These are phyloP conservation scores for Oryza punctata DNA, from an alignment of 176 grass and related monocot species.

Conservation along the genomic window DNA sequence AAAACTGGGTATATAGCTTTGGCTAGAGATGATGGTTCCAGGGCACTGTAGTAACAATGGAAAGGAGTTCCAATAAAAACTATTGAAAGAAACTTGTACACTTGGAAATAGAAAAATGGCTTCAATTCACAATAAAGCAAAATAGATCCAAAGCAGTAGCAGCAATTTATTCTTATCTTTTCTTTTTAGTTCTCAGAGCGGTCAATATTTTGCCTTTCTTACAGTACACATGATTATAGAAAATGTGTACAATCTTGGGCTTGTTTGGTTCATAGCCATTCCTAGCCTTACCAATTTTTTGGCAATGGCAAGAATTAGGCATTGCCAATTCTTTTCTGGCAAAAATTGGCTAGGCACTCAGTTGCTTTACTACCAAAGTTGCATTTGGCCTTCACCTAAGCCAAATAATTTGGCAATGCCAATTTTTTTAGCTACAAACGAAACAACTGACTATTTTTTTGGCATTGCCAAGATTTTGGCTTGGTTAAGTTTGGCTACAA, in stretches of 20 bases:
- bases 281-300: no score
- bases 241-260: neutral
- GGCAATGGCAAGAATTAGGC: no score
- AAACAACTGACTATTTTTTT: no score
- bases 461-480: no score
- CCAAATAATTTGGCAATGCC: no score
- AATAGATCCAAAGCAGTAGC: neutral
- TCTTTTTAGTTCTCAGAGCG: neutral
- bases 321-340: no score
- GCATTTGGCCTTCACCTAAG: no score
- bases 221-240: neutral
- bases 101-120: neutral
- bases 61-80: slow-evolving; percentile 34
- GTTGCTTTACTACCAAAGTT: no score
- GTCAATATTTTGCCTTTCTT: neutral
- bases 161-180: slow-evolving; percentile 2
- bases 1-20: slow-evolving; percentile 87
- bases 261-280: no score
- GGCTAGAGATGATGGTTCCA: slow-evolving; percentile 73
- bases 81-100: slow-evolving; percentile 36
- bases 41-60: slow-evolving; percentile 59
- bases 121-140: neutral
- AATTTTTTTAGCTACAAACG: no score
- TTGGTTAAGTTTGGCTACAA: no score
- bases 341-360: no score